Evolutionary conservation across 306 rosid species (phyloP).

Genomic region (Ormosia emarginata): DNA sequence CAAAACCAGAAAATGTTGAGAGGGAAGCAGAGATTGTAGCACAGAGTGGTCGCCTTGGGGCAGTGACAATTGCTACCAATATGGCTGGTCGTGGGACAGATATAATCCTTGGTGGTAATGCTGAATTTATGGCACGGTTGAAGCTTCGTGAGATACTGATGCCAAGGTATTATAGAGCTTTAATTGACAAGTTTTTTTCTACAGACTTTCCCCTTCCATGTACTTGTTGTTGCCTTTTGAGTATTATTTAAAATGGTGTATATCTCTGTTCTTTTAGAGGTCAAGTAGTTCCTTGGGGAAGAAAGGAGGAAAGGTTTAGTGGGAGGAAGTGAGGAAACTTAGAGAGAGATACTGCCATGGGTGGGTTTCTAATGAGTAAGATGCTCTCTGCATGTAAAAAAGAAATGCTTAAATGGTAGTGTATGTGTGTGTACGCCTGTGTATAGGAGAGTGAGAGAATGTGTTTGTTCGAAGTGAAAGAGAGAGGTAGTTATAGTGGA

Average conservation of each 20-base stretch:
- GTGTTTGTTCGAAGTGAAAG: not conserved
- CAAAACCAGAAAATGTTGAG: slow-evolving; percentile 99
- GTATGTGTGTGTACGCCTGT: not conserved
- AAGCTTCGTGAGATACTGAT: slow-evolving; percentile 93
- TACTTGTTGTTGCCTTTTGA: not conserved
- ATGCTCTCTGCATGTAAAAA: not conserved
- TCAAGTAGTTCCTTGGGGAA: not conserved
- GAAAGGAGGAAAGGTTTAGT: not conserved
- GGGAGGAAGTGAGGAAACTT: not conserved
- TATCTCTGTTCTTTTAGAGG: not conserved
- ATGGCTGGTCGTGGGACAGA: slow-evolving; percentile 99
- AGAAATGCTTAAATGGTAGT: not conserved
- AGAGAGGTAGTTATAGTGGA: not conserved
- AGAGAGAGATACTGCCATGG: not conserved
- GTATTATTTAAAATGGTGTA: not conserved
- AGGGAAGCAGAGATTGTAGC: slow-evolving; percentile 99
- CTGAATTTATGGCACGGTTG: slow-evolving; percentile 96
- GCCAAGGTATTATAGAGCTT: slow-evolving; percentile 66
- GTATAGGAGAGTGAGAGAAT: not conserved
- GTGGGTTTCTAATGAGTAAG: not conserved
- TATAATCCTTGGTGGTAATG: slow-evolving; percentile 97
- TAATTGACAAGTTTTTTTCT: slow-evolving; percentile 1
- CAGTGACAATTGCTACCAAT: slow-evolving; percentile 96
- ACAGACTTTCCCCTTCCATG: not conserved
- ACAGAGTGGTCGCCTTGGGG: slow-evolving; percentile 96